Evolutionary conservation across 768 basidiomycete genomes (phyloP), one percentile per base, ranked within the genome.

Genomic region (Naganishia kalamii): DNA sequence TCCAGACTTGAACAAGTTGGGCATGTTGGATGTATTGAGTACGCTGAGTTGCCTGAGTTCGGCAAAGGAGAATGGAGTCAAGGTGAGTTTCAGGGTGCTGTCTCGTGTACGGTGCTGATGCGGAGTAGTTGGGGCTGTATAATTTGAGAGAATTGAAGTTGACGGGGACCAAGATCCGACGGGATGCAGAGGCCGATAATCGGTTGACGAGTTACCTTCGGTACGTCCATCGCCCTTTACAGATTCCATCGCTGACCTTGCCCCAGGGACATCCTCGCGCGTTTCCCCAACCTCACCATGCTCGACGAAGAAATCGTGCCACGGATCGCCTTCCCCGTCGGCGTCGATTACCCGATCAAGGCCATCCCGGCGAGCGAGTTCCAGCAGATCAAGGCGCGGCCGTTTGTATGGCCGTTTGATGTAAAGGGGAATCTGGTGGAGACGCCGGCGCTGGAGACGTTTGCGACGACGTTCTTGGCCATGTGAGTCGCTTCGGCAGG

Each of bases 251-350:
- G 25, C 29, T 47, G 30, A 47, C 25, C 21, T 23, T 21, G 5
- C 67, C 62, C 32, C 73, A 92, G 92, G 69, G 89, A 92, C 68
- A 83, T 94, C 65, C 82, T 85, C 13, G 83, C 87, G 46, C 86
- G 89, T 47, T 92, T 97, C 74, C 83, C 88, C 0, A 84, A 88
- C 32, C 78, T 98, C 43, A 84, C 86, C 63, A 87, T 93, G 66
- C 82, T 97, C 63, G 94, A 98, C 75, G 84, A 86, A 68, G 86
- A 88, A 74, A 82, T 89, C 7, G 85, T 97, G 51, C 82, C 80
- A 3, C 82, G 87, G 73, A 90, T 94, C 63, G 84, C 85, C 1
- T 93, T 92, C 69, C 90, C 89, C 70, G 83, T 85, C 17, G 85
- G 87, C 8, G 81, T 84, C 37, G 70, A 71, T 73, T 84, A 44